phyloP scores from a whole-genome alignment of 129 eudicot species.

The Helianthus tuberosus region DNA sequence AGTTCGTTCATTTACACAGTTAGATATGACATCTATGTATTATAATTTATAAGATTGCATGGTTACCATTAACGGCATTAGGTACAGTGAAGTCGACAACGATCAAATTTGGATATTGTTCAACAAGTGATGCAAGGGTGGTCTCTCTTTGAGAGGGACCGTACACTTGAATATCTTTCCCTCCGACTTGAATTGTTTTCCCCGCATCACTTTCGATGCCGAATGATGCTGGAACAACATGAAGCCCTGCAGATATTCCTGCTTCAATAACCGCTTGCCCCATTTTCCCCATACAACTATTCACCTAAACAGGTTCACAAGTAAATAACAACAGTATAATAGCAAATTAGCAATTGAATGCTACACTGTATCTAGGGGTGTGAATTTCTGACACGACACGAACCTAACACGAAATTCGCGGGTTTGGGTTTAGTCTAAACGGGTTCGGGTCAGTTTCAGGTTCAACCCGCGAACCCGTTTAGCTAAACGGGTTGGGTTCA shows the following conservation, averaged over 20 bases:
- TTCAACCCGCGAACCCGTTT: too few relatives aligned
- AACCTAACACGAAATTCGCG: too few relatives aligned
- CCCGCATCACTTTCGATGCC: constrained; percentile 67
- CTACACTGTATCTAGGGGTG: background rate
- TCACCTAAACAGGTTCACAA: constrained; percentile 48
- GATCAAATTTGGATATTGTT: constrained; percentile 65
- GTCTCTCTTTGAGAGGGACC: constrained; percentile 72
- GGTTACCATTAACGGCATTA: constrained; percentile 79
- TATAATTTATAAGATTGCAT: background rate
- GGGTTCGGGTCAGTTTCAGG: too few relatives aligned
- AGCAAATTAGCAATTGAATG: constrained; percentile 5
- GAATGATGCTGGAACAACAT: constrained; percentile 70
- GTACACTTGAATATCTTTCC: constrained; percentile 66
- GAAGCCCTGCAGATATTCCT: constrained; percentile 72
- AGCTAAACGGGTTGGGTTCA: too few relatives aligned
- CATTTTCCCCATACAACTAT: constrained; percentile 88
- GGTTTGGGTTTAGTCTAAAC: too few relatives aligned
- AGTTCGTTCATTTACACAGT: too few relatives aligned
- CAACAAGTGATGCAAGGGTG: constrained; percentile 44
- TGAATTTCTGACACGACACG: background rate
- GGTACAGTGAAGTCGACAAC: constrained; percentile 91
- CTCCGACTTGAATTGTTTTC: constrained; percentile 63
- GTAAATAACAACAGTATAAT: background rate
- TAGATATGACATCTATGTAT: background rate
- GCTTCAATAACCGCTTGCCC: constrained; percentile 92